phyloP scores from a whole-genome alignment of 257 asterid genomes.

The Lycium barbarum region DNA sequence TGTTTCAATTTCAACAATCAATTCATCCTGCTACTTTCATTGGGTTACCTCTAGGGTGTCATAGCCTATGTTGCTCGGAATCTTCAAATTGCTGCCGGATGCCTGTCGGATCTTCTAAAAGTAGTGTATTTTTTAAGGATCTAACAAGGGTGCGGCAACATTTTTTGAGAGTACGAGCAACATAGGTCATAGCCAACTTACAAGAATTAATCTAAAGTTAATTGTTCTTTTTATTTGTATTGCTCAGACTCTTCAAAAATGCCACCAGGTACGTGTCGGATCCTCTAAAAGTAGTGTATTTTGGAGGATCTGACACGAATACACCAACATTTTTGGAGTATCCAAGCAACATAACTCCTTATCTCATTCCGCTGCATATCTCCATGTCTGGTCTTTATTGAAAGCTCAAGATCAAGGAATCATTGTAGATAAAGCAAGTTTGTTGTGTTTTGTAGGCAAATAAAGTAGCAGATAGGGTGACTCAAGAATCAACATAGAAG shows the following conservation, averaged over 20 bases:
- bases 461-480: conserved; percentile 59
- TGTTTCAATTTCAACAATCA: neutral
- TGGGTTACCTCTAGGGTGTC: neutral
- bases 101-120: neutral
- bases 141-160: no score
- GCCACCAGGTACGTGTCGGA: neutral
- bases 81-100: neutral
- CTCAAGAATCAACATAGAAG: conserved; percentile 16
- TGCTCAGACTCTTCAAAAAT: neutral
- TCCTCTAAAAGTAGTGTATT: neutral
- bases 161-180: no score
- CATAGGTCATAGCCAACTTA: neutral
- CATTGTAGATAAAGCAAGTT: neutral
- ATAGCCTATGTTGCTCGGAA: neutral
- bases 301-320: neutral
- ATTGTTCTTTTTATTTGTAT: neutral
- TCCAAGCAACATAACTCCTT: neutral
- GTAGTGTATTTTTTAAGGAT: neutral
- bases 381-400: neutral
- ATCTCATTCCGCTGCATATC: neutral
- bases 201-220: neutral
- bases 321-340: neutral
- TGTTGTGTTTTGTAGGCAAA: conserved; percentile 49
- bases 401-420: neutral
- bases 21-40: neutral